Evolutionary conservation across 768 basidiomycete species (phyloP).

Genomic region (Leccinum disarticulatum): DNA sequence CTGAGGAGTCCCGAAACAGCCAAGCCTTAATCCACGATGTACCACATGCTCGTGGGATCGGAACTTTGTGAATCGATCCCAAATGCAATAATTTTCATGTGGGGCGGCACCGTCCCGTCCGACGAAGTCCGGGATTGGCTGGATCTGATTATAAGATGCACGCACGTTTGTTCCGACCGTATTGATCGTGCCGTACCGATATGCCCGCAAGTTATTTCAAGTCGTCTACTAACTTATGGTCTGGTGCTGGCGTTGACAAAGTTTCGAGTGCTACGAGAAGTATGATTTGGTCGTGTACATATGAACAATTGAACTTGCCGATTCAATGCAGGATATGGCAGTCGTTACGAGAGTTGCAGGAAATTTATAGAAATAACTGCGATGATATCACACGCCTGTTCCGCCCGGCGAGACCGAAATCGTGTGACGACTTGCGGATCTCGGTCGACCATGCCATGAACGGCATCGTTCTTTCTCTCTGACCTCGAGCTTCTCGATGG

Average conservation of each 20-base stretch:
- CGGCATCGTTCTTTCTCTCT: constrained; percentile 4
- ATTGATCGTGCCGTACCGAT: background rate
- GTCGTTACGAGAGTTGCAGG: background rate
- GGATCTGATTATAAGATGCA: background rate
- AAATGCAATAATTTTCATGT: constrained; percentile 32
- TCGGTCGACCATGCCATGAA: background rate
- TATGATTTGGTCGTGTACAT: background rate
- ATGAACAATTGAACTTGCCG: background rate
- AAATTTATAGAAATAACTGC: background rate
- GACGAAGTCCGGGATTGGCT: constrained; percentile 18
- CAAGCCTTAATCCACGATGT: background rate
- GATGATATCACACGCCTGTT: background rate
- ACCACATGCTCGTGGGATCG: constrained; percentile 1
- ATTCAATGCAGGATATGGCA: background rate
- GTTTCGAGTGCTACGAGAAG: background rate
- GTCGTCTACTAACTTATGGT: too few relatives aligned
- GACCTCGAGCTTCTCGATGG: constrained; percentile 9
- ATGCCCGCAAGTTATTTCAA: background rate
- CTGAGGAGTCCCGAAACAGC: constrained; percentile 4
- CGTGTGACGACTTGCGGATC: constrained; percentile 16
- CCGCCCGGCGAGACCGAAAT: background rate
- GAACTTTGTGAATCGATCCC: constrained; percentile 4
- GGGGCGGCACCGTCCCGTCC: constrained; percentile 34
- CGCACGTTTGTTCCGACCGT: constrained; percentile 1
- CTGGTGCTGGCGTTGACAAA: background rate